These are phyloP conservation scores for Neobulgaria alba DNA, from an alignment of 2,329 filamentous ascomycete genomes.

Conservation along the genomic window DNA sequence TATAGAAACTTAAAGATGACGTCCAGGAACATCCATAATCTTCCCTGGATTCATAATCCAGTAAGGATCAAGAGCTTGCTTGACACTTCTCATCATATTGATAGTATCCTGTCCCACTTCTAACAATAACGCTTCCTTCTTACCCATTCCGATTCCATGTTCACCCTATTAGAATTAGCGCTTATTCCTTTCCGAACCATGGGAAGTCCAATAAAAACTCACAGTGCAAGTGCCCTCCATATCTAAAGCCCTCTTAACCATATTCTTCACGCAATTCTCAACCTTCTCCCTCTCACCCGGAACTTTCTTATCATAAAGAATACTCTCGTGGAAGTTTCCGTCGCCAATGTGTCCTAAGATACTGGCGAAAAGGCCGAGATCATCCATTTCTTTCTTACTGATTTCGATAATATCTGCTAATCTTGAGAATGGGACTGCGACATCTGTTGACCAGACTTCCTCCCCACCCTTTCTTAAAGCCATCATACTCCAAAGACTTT, in stretches of 20 bases:
- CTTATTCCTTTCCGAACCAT: background rate
- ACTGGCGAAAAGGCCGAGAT: constrained; percentile 76
- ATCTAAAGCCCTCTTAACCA: constrained; percentile 82
- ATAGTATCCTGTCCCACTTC: constrained; percentile 77
- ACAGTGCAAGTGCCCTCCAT: constrained; percentile 89
- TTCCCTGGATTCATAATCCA: constrained; percentile 93
- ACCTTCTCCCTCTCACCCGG: constrained; percentile 65
- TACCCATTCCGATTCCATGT: constrained; percentile 77
- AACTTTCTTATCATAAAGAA: constrained; percentile 72
- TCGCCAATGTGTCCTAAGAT: constrained; percentile 88
- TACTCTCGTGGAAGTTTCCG: constrained; percentile 89
- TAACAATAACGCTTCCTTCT: constrained; percentile 69
- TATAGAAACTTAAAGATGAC: too few species aligned
- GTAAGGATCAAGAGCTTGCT: constrained; percentile 70
- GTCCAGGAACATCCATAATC: constrained; percentile 65
- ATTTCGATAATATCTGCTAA: constrained; percentile 70
- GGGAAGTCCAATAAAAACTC: constrained; percentile 17
- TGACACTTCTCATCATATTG: constrained; percentile 76
- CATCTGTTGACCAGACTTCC: constrained; percentile 77
- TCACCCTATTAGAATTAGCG: constrained; percentile 46
- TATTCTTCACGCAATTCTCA: constrained; percentile 74
- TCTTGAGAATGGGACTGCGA: constrained; percentile 70
- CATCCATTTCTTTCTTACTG: constrained; percentile 82
- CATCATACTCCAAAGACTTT: constrained; percentile 77
- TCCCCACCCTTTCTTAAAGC: constrained; percentile 56